Evolutionary conservation across 768 basidiomycete genomes (phyloP).

Genomic region (Sarcodon sp.): DNA sequence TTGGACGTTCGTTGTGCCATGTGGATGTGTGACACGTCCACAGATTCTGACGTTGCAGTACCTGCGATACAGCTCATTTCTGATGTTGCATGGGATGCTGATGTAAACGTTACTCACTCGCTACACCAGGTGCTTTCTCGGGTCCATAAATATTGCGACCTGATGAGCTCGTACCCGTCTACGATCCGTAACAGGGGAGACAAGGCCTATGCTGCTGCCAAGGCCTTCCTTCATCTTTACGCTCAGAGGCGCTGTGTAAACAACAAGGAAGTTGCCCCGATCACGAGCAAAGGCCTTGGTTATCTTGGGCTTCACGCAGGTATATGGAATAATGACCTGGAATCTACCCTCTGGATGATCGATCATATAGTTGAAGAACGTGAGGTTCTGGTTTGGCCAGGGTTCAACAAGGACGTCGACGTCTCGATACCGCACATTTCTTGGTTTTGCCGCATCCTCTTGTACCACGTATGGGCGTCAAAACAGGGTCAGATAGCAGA

Average conservation of each 20-base stretch:
- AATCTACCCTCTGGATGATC: background rate
- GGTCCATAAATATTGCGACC: background rate
- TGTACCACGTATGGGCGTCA: background rate
- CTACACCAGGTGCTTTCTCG: background rate
- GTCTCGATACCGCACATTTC: background rate
- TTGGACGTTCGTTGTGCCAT: conserved; percentile 1
- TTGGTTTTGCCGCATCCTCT: background rate
- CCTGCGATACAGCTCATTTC: conserved; percentile 6
- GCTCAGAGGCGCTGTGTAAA: background rate
- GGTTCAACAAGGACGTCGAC: background rate
- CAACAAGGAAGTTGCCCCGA: background rate
- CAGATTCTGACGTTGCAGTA: conserved; percentile 6
- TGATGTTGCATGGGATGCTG: conserved; percentile 6
- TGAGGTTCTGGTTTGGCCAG: background rate
- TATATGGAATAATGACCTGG: background rate
- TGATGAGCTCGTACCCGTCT: background rate
- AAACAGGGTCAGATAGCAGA: no score
- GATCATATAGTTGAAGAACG: background rate
- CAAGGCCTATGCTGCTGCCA: background rate
- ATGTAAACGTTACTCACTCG: background rate
- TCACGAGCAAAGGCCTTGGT: background rate
- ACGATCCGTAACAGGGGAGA: background rate
- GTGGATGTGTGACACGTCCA: conserved; percentile 12
- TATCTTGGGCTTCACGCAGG: background rate
- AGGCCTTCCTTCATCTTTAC: background rate